Percentiles rank a stretch among this genome's conserved stretches.
phyloP scores from a whole-genome alignment of 2,329 filamentous ascomycete genomes.

The Calonectria pteridis region DNA sequence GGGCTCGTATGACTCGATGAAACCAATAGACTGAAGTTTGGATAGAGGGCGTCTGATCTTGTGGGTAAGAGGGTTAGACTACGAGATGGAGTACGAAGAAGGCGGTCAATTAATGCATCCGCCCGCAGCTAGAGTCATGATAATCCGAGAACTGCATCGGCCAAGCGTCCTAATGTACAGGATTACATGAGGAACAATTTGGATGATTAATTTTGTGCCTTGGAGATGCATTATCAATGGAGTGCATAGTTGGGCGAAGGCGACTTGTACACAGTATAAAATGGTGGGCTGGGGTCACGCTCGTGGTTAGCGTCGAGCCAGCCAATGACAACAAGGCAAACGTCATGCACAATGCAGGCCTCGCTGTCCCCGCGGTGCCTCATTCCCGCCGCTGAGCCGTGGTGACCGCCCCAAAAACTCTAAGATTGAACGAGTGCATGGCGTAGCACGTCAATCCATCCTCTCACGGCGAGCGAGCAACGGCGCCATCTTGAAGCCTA shows the following conservation, averaged over 20 bases:
- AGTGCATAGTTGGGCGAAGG: not conserved
- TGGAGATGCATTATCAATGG: not conserved
- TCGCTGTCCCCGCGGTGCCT: not conserved
- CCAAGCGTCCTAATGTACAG: not conserved
- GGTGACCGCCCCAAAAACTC: not conserved
- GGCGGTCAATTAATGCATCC: conserved; percentile 29
- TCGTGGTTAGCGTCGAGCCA: not conserved
- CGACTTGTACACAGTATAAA: not conserved
- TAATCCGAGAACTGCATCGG: conserved; percentile 15
- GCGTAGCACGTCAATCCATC: not conserved
- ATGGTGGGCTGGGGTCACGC: not conserved
- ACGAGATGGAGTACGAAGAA: conserved; percentile 57
- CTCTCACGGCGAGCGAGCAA: not conserved
- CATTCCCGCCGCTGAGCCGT: not conserved
- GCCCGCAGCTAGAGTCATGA: too few species aligned
- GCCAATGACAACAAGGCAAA: not conserved
- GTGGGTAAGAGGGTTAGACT: conserved; percentile 58
- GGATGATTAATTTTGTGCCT: not conserved
- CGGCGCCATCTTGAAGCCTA: not conserved
- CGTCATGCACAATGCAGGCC: not conserved
- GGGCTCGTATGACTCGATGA: not conserved
- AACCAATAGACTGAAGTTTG: not conserved
- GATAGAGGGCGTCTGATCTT: conserved; percentile 8
- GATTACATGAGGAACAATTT: too few species aligned
- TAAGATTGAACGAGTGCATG: not conserved